Conservation (phyloP, 257 asterid genomes). For the Nicotiana otophora region DNA sequence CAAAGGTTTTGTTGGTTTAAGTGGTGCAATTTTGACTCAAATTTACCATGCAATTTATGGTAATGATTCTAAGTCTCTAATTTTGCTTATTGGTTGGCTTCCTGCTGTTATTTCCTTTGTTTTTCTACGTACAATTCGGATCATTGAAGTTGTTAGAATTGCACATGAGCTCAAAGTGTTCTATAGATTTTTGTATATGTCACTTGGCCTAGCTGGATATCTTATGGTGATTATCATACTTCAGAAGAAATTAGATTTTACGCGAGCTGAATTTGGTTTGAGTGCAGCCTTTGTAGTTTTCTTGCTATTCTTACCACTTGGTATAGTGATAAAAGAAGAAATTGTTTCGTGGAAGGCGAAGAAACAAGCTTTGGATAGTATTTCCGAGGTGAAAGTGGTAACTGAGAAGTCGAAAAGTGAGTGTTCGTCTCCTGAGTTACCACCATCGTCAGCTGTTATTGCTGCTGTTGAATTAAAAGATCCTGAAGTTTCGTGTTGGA, state of each 20-base stretch:
- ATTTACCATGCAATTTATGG: constrained; percentile 25
- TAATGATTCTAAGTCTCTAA: constrained; percentile 21
- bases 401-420: constrained; percentile 16
- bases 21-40: constrained; percentile 39
- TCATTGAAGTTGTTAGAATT: constrained; percentile 19
- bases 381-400: constrained; percentile 23
- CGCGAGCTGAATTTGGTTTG: not conserved
- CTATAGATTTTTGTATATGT: constrained; percentile 25
- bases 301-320: constrained; percentile 25
- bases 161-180: constrained; percentile 31
- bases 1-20: constrained; percentile 38
- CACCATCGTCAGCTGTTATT: not conserved
- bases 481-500: constrained; percentile 58
- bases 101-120: constrained; percentile 26
- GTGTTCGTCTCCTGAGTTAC: not conserved
- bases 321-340: constrained; percentile 28
- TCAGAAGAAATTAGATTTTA: constrained; percentile 12
- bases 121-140: constrained; percentile 31
- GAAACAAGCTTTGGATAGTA: constrained; percentile 19
- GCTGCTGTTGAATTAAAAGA: not conserved
- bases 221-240: constrained; percentile 33
- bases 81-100: constrained; percentile 36
- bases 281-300: constrained; percentile 15
- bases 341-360: constrained; percentile 11
- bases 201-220: constrained; percentile 32